Evolutionary conservation across 2,329 filamentous ascomycete species (phyloP).

Genomic region (Raffaelea ambrosiae): DNA sequence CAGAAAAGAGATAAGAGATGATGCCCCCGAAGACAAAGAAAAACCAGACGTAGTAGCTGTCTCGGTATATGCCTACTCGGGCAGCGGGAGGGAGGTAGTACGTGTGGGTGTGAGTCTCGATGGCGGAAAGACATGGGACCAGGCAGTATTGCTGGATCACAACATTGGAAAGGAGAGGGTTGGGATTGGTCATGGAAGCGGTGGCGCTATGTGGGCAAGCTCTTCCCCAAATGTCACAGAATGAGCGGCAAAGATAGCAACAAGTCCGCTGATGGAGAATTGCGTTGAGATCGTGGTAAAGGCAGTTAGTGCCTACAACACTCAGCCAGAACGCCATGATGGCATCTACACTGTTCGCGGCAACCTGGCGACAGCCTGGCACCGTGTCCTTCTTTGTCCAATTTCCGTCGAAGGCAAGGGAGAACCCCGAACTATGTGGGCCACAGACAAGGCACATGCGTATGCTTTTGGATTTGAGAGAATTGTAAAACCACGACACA

Average conservation of each 20-base stretch:
- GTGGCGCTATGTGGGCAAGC: constrained; percentile 47
- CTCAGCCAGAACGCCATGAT: constrained; percentile 52
- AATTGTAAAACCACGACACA: too few species aligned
- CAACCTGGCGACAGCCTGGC: constrained; percentile 60
- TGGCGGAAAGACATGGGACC: constrained; percentile 54
- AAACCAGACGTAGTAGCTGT: constrained; percentile 27
- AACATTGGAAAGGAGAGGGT: constrained; percentile 1
- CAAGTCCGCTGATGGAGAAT: not conserved
- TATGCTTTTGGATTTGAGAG: constrained; percentile 11
- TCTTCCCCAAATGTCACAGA: constrained; percentile 17
- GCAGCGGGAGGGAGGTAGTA: constrained; percentile 56
- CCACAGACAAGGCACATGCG: constrained; percentile 14
- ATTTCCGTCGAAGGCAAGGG: not conserved
- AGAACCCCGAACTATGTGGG: constrained; percentile 16
- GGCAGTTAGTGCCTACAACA: constrained; percentile 57
- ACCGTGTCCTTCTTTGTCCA: constrained; percentile 39
- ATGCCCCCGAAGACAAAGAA: too few species aligned
- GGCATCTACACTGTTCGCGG: constrained; percentile 56
- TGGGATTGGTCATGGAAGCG: constrained; percentile 55
- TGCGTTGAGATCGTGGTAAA: constrained; percentile 53
- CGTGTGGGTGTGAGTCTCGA: constrained; percentile 61
- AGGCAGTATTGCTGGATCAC: constrained; percentile 50
- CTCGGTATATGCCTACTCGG: constrained; percentile 59
- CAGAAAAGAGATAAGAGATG: too few species aligned
- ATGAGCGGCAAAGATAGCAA: not conserved